phyloP scores from a whole-genome alignment of 805 yeast species.

The Priceomyces fermenticarens region DNA sequence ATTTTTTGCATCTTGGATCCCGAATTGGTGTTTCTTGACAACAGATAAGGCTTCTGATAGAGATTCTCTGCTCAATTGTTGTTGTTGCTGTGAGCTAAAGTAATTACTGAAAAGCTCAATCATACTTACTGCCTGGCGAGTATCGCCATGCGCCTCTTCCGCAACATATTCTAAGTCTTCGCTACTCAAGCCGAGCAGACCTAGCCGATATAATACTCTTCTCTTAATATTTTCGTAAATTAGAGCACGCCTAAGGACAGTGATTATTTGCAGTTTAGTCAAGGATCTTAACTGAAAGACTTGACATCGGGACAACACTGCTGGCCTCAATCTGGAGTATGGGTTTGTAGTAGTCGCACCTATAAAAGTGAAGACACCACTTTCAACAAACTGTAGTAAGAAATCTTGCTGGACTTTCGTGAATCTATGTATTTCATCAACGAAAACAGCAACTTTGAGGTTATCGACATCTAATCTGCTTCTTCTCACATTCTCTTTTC shows the following conservation, averaged over 20 bases:
- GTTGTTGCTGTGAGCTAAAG: conserved; percentile 3
- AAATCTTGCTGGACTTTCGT: conserved; percentile 85
- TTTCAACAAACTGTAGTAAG: conserved; percentile 78
- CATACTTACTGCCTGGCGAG: conserved; percentile 30
- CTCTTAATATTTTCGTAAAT: conserved; percentile 31
- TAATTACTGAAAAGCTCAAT: conserved; percentile 27
- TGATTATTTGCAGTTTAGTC: conserved; percentile 43
- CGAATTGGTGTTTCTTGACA: conserved; percentile 12
- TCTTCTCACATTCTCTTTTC: conserved; percentile 43
- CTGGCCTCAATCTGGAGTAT: conserved; percentile 73
- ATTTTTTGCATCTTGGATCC: conserved; percentile 15
- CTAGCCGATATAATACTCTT: conserved; percentile 7
- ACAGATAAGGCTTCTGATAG: conserved; percentile 8
- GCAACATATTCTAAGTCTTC: conserved; percentile 15
- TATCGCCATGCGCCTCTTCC: conserved; percentile 25
- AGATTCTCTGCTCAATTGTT: conserved; percentile 3
- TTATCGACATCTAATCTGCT: conserved; percentile 33
- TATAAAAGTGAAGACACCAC: conserved; percentile 74
- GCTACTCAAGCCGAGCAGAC: conserved; percentile 13
- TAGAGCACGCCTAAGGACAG: conserved; percentile 58
- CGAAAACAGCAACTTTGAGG: conserved; percentile 54
- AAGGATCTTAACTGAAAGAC: conserved; percentile 67
- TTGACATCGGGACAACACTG: conserved; percentile 80
- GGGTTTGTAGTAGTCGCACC: conserved; percentile 99
- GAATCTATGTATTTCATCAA: conserved; percentile 92